These are phyloP conservation scores for Plicaturopsis crispa DNA, from an alignment of 768 basidiomycete species.

Conservation along the genomic window DNA sequence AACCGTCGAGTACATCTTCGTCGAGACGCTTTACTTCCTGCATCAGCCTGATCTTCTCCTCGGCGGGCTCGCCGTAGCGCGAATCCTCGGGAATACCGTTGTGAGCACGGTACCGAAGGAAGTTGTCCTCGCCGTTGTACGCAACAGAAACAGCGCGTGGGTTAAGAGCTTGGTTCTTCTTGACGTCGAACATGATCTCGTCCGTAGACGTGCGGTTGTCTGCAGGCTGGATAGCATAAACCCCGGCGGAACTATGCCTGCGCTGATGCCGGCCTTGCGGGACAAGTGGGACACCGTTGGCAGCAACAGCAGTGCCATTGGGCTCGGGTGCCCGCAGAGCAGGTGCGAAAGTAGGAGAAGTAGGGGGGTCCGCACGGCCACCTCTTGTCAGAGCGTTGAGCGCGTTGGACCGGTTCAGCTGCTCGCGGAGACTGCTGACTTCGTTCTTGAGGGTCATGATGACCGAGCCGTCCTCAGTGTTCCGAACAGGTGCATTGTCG, in stretches of 20 bases:
- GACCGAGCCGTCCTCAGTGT: slow-evolving; percentile 78
- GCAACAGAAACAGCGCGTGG: slow-evolving; percentile 87
- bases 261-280: slow-evolving; percentile 59
- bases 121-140: slow-evolving; percentile 75
- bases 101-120: slow-evolving; percentile 54
- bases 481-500: slow-evolving; percentile 56
- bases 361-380: slow-evolving; percentile 58
- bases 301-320: slow-evolving; percentile 35
- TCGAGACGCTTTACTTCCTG: slow-evolving; percentile 86
- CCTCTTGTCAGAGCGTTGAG: slow-evolving; percentile 80
- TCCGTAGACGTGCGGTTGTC: slow-evolving; percentile 72
- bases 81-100: slow-evolving; percentile 63
- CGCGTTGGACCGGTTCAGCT: slow-evolving; percentile 92
- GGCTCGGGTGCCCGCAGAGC: slow-evolving; percentile 49
- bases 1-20: slow-evolving; percentile 86
- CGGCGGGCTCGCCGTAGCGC: slow-evolving; percentile 80
- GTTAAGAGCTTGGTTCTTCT: slow-evolving; percentile 61
- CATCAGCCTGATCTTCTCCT: slow-evolving; percentile 93
- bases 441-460: slow-evolving; percentile 89
- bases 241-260: slow-evolving; percentile 82
- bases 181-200: slow-evolving; percentile 69
- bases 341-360: slow-evolving; percentile 84
- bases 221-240: slow-evolving; percentile 49
- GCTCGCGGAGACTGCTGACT: slow-evolving; percentile 87
- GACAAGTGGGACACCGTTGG: slow-evolving; percentile 16